Conservation (phyloP, 1,139 yeast genomes). For the Kluyveromyces sp. region DNA sequence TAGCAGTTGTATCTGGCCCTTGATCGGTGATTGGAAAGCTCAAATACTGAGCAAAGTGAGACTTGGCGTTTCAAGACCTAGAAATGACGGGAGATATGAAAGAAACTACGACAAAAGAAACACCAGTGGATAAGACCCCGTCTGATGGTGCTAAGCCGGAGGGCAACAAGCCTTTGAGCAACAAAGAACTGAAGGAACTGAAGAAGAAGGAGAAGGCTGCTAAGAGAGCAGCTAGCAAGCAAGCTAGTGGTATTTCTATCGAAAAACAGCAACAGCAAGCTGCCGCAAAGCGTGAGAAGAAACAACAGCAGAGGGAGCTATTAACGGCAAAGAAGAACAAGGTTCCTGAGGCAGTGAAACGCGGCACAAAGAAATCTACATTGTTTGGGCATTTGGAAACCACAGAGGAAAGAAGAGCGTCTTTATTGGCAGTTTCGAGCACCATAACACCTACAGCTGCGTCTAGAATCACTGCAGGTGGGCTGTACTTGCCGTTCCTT, state of each 20-base stretch:
- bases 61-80: neutral
- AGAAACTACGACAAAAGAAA: neutral
- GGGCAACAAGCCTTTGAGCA: constrained; percentile 42
- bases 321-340: constrained; percentile 41
- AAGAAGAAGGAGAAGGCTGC: constrained; percentile 89
- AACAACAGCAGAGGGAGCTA: constrained; percentile 30
- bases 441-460: constrained; percentile 30
- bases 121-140: neutral
- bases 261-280: constrained; percentile 33
- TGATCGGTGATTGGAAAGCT: no score
- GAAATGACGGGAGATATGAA: neutral
- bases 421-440: constrained; percentile 36
- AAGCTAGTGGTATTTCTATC: constrained; percentile 31
- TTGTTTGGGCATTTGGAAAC: constrained; percentile 86
- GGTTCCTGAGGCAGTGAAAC: constrained; percentile 33
- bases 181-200: constrained; percentile 79
- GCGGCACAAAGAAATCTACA: constrained; percentile 33
- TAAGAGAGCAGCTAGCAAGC: constrained; percentile 45
- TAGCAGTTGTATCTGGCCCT: no score
- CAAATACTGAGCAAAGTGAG: neutral
- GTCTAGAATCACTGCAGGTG: constrained; percentile 32
- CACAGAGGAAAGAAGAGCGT: constrained; percentile 67
- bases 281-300: constrained; percentile 29
- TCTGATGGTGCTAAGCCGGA: neutral
- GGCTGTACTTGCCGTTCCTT: constrained; percentile 27